Base-by-base conservation (phyloP, 1,284 basidiomycete species). In the Melanopsichium pennsylvanicum region DNA sequence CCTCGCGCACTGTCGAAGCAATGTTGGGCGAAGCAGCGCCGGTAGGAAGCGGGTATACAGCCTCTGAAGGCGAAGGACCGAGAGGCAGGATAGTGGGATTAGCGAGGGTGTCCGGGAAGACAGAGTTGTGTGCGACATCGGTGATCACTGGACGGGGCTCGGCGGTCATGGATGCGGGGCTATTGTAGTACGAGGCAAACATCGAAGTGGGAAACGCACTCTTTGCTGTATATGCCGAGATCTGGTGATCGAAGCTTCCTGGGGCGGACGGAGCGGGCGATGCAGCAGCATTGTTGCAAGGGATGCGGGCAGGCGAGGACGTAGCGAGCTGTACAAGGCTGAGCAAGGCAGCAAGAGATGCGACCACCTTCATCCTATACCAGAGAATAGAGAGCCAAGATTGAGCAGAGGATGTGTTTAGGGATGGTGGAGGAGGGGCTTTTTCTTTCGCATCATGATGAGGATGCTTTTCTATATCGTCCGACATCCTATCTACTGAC, bases 41-140 rank as follows among this genome's bases (percentile, higher is more conserved):
- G 5, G 66, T 43, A 3, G 76, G 63, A n/a, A 58, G 26, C 2
- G 75, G 74, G 23, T 49, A 73, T 13, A 78, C 74, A 13, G 66
- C 74, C 19, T 77, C 74, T 16, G 47, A 46, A 3, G 59, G 13
- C 1, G 38, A 85, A 81, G 11, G 86, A 85, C 80, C 83, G 2
- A 84, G 85, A 5, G 89, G 89, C 27, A 90, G 83, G 13, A 85
- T 85, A 58, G 87, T 87, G 0, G 88, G 88, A 75, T 90, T 88
- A 16, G 76, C 78, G 0, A 86, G 87, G 61, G 88, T 83, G 66
- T 86, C 85, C 11, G 63, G 31, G 46, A 51, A 79, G 13, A 66
- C 76, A 9, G 47, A 23, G 39, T 64, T 48, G 43, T 70, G 64
- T 29, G 33, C 34, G 13, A 73, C 68, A n/a, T 75, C 64, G 16